Conservation (phyloP, 345 rosid species). For the Populus simonii region DNA sequence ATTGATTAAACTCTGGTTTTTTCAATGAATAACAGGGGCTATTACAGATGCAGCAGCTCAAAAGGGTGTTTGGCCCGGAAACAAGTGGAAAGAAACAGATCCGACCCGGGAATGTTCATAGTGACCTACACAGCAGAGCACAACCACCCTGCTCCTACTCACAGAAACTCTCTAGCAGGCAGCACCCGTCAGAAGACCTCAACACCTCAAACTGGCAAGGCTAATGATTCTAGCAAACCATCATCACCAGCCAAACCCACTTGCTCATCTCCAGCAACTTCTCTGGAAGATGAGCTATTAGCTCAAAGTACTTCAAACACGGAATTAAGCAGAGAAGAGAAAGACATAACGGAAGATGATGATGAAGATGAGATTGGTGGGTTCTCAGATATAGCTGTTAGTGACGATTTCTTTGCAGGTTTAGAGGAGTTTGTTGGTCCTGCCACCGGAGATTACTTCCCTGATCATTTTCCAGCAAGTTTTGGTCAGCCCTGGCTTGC, state of each 20-base stretch:
- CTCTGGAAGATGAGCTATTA: conserved; percentile 47
- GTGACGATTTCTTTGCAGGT: conserved; percentile 84
- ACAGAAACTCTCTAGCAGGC: conserved; percentile 92
- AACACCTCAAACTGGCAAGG: conserved; percentile 22
- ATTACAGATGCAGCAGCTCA: conserved; percentile 93
- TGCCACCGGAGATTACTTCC: conserved; percentile 40
- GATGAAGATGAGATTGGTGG: conserved; percentile 58
- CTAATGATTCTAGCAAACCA: conserved; percentile 30
- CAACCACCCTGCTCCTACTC: conserved; percentile 89
- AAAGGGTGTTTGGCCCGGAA: conserved; percentile 95
- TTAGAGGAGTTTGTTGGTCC: conserved; percentile 54
- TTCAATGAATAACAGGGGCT: conserved; percentile 54
- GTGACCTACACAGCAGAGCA: conserved; percentile 97
- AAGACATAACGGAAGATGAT: conserved; percentile 48
- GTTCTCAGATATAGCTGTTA: conserved; percentile 53
- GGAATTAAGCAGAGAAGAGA: conserved; percentile 49
- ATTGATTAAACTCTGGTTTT: conserved; percentile 12
- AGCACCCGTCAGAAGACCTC: conserved; percentile 73
- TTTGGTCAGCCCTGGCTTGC: conserved; percentile 31
- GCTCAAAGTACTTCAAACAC: conserved; percentile 33
- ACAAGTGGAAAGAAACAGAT: conserved; percentile 97
- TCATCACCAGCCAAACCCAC: conserved; percentile 27
- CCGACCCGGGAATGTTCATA: conserved; percentile 84
- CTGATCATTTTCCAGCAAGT: conserved; percentile 43
- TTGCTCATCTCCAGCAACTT: conserved; percentile 49